Base-by-base conservation (phyloP, 2,329 filamentous ascomycete species). In the Phaeosphaeriaceae sp. region DNA sequence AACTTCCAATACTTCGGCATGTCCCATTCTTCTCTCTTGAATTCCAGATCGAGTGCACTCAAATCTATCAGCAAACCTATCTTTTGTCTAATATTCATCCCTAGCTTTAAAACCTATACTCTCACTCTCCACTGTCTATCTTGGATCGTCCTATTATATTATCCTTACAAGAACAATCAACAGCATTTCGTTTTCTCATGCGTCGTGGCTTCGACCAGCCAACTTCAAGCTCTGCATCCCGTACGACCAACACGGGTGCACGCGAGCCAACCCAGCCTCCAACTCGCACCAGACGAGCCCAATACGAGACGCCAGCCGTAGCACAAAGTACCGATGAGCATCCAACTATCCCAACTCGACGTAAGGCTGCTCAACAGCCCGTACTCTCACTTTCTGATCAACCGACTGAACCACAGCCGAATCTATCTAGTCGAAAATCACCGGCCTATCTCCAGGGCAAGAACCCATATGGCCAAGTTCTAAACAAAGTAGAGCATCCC, bases 381-480 rank as follows among this genome's bases (percentile, higher is more conserved):
- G 36, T 17, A 12, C 49, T 54, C 43, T 48, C 29, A 18, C 17
- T 52, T 5, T 45, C 44, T 6, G 36, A 48, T 30, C 49, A 48
- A 18, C 29, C 56, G 7, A 30, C 8, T 33, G 50, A 58, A 17
- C 1, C 40, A 35, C 50, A 53, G 30, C 30, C 38, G 15, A 29
- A 42, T 38, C 33, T 39, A 36, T 9, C 51, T 37, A 52, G 48
- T 39, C 54, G 42, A n/a, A 67, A 60, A 43, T 53, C 57, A 26
- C 66, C 66, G 20, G 58, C 57, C 6, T 70, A 70, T 42, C 57
- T 70, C 12, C 58, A 58, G 37, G 63, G 63, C 15, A 72, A 66
- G 48, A 71, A 70, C 23, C 64, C 67, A 6, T 70, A 71, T 50
- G 68, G 66, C 30, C 57, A 58, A 29, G 59, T 72, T 17, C 40